phyloP scores from a whole-genome alignment of 2,329 filamentous ascomycete genomes.

The Phaeosphaeria sp. region DNA sequence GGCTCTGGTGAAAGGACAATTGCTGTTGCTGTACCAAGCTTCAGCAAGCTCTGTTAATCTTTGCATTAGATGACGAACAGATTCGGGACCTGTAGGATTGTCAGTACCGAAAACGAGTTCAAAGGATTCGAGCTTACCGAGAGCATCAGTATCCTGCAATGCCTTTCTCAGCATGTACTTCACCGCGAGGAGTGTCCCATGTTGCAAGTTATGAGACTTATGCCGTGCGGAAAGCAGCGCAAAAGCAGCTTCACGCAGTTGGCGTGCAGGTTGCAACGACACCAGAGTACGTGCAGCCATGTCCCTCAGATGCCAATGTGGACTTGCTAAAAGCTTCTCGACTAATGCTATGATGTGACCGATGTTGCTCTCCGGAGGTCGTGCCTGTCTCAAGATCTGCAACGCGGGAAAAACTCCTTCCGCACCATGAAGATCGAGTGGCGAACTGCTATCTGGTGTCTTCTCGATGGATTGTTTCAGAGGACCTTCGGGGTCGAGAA shows the following conservation, averaged over 20 bases:
- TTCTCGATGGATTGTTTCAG: constrained; percentile 33
- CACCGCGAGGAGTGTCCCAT: constrained; percentile 39
- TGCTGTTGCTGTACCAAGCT: constrained; percentile 21
- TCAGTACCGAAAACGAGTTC: neutral
- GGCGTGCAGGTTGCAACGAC: constrained; percentile 36
- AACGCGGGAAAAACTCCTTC: constrained; percentile 83
- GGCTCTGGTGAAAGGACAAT: constrained; percentile 43
- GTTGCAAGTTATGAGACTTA: constrained; percentile 31
- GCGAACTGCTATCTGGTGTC: constrained; percentile 28
- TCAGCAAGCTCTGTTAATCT: constrained; percentile 21
- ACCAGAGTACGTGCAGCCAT: constrained; percentile 76
- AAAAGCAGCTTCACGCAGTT: constrained; percentile 30
- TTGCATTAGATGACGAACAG: constrained; percentile 25
- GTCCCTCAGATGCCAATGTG: constrained; percentile 81
- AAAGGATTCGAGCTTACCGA: constrained; percentile 12
- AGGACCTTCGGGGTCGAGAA: constrained; percentile 57
- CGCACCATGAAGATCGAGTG: constrained; percentile 45
- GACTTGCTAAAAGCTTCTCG: constrained; percentile 68
- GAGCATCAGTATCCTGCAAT: constrained; percentile 14
- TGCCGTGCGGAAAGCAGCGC: constrained; percentile 22
- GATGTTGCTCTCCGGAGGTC: constrained; percentile 66
- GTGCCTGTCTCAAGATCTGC: constrained; percentile 78
- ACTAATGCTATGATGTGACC: constrained; percentile 66
- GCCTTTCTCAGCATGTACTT: constrained; percentile 42
- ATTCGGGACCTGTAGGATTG: constrained; percentile 17